These are phyloP conservation scores for Candida xiaguanensis DNA, from an alignment of 805 yeast genomes.

Conservation along the genomic window DNA sequence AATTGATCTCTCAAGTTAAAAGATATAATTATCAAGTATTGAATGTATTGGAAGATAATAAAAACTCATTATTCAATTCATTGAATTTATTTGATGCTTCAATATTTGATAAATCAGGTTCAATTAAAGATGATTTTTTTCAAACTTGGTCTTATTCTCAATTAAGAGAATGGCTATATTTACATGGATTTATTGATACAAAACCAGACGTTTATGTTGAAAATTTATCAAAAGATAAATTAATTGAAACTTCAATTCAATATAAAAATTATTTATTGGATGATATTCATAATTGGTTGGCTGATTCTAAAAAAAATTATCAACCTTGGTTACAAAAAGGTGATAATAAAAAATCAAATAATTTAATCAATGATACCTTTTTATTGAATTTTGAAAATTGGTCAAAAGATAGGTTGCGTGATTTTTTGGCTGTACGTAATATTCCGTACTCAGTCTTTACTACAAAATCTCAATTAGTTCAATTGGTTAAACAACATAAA, in stretches of 20 bases:
- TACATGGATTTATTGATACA: conserved; percentile 28
- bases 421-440: conserved; percentile 39
- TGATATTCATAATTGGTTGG: conserved; percentile 38
- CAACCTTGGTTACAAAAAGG: conserved; percentile 31
- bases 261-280: conserved; percentile 30
- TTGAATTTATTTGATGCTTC: conserved; percentile 33
- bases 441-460: conserved; percentile 36
- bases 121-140: conserved; percentile 42
- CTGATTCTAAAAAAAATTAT: conserved; percentile 18
- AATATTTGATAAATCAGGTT: conserved; percentile 35
- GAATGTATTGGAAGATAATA: conserved; percentile 20
- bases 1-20: conserved; percentile 44
- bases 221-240: conserved; percentile 30
- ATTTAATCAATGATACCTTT: conserved; percentile 32
- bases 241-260: conserved; percentile 30
- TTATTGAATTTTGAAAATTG: conserved; percentile 43
- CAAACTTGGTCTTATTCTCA: conserved; percentile 53
- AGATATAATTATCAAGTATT: conserved; percentile 44
- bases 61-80: conserved; percentile 38
- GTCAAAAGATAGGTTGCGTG: conserved; percentile 43
- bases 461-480: conserved; percentile 35
- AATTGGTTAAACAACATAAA: conserved; percentile 36
- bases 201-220: conserved; percentile 31
- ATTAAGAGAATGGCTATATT: conserved; percentile 50
- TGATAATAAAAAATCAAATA: conserved; percentile 20